Conservation (phyloP, 2,329 filamentous ascomycete genomes). For the Metarhizium humberi region DNA sequence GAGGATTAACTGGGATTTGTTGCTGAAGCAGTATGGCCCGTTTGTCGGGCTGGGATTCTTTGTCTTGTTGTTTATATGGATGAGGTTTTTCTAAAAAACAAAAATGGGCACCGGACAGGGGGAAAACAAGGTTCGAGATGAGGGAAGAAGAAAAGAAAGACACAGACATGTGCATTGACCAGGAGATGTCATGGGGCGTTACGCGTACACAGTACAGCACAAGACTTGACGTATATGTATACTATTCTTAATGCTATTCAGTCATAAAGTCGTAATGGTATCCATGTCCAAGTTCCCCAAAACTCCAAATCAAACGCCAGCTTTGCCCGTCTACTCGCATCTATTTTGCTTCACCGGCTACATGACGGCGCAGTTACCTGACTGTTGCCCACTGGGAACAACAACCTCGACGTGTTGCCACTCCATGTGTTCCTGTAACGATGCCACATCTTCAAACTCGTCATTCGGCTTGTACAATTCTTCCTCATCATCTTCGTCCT, state of each 20-base stretch:
- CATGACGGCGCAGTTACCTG: constrained; percentile 36
- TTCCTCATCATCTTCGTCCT: constrained; percentile 39
- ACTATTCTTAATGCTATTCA: not conserved
- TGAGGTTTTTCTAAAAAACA: constrained; percentile 72
- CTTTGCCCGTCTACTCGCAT: not conserved
- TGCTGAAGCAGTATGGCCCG: constrained; percentile 94
- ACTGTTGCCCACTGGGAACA: constrained; percentile 23
- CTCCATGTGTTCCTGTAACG: constrained; percentile 45
- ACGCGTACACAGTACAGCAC: not conserved
- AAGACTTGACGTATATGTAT: not conserved
- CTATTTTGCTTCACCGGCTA: constrained; percentile 12
- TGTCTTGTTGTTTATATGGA: constrained; percentile 79
- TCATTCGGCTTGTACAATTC: constrained; percentile 38
- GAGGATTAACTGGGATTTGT: constrained; percentile 93
- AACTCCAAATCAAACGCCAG: not conserved
- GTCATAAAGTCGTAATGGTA: not conserved
- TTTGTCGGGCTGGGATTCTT: constrained; percentile 74
- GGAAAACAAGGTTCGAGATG: not conserved
- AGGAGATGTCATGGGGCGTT: not conserved
- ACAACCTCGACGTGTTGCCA: constrained; percentile 42
- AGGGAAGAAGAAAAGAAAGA: not conserved
- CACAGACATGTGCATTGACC: not conserved
- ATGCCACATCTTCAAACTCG: constrained; percentile 39
- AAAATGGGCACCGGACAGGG: too few relatives aligned
- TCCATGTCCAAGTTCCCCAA: not conserved